Evolutionary conservation across 441 rosid genomes (phyloP).

Genomic region (Populus hybrid): DNA sequence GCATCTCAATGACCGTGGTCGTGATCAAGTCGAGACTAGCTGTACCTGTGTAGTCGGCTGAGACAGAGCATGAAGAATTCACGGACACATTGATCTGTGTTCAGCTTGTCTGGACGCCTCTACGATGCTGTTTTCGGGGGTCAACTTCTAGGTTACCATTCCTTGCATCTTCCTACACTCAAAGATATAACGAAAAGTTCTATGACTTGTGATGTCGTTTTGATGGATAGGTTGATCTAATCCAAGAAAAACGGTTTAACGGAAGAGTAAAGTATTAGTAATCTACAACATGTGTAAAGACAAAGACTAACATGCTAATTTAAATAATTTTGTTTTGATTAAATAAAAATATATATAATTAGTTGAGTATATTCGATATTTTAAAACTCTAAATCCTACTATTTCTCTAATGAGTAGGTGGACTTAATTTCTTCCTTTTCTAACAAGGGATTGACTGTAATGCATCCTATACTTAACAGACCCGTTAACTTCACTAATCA

Average conservation of each 20-base stretch:
- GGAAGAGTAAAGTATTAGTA: not conserved
- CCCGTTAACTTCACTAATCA: not conserved
- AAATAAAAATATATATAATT: not conserved
- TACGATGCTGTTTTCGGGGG: not conserved
- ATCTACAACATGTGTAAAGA: not conserved
- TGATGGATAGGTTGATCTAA: conserved; percentile 16
- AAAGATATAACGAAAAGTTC: not conserved
- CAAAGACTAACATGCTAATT: not conserved
- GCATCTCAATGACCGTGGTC: not conserved
- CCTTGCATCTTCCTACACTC: not conserved
- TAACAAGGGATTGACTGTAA: conserved; percentile 41
- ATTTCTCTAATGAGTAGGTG: conserved; percentile 31
- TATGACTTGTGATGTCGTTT: not conserved
- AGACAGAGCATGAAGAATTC: not conserved
- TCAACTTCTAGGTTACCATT: not conserved
- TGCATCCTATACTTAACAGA: conserved; percentile 11
- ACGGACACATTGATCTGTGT: not conserved
- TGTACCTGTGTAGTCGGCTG: not conserved
- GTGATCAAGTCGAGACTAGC: not conserved
- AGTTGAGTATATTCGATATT: not conserved
- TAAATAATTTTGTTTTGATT: not conserved
- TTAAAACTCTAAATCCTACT: not conserved
- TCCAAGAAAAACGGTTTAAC: not conserved
- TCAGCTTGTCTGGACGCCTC: not conserved
- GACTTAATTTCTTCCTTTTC: conserved; percentile 28